Evolutionary conservation across 2,329 filamentous ascomycete genomes (phyloP).

Genomic region (Xylaria sp.): DNA sequence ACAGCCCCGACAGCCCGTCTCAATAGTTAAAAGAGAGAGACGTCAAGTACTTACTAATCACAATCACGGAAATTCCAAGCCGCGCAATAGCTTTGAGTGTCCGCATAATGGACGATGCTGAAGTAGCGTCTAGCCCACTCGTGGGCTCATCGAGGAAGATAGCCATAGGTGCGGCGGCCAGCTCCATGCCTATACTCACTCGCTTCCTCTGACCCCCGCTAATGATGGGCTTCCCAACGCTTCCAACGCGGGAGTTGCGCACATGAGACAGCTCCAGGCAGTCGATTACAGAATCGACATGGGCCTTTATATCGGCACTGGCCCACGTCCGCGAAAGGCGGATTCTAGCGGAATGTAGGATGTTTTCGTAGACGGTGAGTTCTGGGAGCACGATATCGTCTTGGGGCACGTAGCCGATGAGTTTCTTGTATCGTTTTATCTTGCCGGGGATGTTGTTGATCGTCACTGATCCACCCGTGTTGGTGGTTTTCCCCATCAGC

Average conservation of each 20-base stretch:
- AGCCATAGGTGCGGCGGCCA: constrained; percentile 61
- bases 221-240: constrained; percentile 56
- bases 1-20: neutral
- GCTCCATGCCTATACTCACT: constrained; percentile 64
- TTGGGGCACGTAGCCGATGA: constrained; percentile 67
- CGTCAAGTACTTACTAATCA: constrained; percentile 46
- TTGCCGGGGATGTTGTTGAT: constrained; percentile 58
- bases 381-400: constrained; percentile 65
- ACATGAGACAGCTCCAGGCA: constrained; percentile 60
- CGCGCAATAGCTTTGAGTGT: constrained; percentile 59
- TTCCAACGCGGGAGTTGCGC: constrained; percentile 57
- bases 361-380: constrained; percentile 66
- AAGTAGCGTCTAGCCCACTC: constrained; percentile 59
- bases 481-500: constrained; percentile 62
- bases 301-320: constrained; percentile 53
- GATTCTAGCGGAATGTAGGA: constrained; percentile 62
- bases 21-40: too few species aligned
- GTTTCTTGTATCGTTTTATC: constrained; percentile 60
- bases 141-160: constrained; percentile 61
- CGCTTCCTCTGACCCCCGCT: constrained; percentile 64
- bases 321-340: constrained; percentile 59
- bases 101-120: constrained; percentile 61
- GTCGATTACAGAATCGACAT: constrained; percentile 62
- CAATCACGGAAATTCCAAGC: constrained; percentile 61
- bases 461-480: constrained; percentile 55